Evolutionary conservation across 352 stramenopile genomes (phyloP).

Genomic region (Thraustochytrium striatum): DNA sequence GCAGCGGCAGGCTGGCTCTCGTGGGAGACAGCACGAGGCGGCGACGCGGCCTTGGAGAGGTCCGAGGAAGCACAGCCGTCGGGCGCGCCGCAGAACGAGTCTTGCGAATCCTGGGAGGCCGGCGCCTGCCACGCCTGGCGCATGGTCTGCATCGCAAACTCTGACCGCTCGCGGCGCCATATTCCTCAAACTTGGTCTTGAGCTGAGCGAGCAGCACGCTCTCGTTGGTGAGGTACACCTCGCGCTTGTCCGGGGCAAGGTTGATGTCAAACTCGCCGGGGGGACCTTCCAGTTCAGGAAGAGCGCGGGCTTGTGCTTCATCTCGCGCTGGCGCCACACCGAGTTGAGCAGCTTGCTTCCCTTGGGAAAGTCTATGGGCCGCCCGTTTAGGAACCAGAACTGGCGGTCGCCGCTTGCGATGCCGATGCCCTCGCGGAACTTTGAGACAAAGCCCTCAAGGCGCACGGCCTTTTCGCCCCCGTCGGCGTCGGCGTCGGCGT

Average conservation of each 20-base stretch:
- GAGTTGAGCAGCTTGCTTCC: conserved; percentile 53
- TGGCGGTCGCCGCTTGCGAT: conserved; percentile 59
- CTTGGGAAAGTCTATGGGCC: conserved; percentile 86
- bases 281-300: conserved; percentile 84
- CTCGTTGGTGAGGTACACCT: conserved; percentile 76
- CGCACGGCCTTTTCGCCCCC: neutral
- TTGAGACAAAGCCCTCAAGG: conserved; percentile 64
- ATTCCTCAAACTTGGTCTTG: conserved; percentile 48
- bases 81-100: no score
- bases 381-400: conserved; percentile 92
- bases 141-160: no score
- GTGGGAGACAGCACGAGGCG: no score
- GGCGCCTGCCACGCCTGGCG: no score
- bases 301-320: conserved; percentile 87
- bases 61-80: no score
- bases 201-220: conserved; percentile 44
- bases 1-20: no score
- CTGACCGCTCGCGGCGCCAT: conserved; percentile 21
- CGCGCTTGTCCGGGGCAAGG: conserved; percentile 91
- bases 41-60: no score
- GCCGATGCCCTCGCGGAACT: conserved; percentile 65
- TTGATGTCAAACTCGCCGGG: conserved; percentile 89
- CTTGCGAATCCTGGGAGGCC: no score
- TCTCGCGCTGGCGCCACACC: conserved; percentile 80
- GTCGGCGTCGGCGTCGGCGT: neutral